Evolutionary conservation across 495 filamentous ascomycete genomes (phyloP).

Genomic region (Penicillium simplicissimum): DNA sequence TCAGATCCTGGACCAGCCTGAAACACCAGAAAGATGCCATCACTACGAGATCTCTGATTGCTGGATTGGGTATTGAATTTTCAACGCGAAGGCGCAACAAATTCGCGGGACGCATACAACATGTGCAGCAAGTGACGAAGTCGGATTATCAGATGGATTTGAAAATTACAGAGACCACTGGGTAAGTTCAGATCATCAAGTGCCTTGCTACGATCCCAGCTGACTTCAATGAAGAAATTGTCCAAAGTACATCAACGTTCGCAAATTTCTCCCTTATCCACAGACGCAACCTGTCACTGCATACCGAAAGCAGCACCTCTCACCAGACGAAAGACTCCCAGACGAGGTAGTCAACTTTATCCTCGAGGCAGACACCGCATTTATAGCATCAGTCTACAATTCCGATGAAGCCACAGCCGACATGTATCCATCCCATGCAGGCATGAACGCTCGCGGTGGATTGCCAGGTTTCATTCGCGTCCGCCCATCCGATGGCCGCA

Average conservation of each 20-base stretch:
- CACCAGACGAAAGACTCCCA: constrained; percentile 7
- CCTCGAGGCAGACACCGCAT: constrained; percentile 15
- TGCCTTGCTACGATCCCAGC: background rate
- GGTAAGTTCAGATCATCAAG: constrained; percentile 5
- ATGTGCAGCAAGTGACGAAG: background rate
- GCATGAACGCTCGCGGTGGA: constrained; percentile 22
- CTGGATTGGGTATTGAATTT: constrained; percentile 22
- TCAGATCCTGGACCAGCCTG: background rate
- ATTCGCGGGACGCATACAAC: constrained; percentile 13
- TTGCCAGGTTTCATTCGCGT: constrained; percentile 22
- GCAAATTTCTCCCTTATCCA: constrained; percentile 15
- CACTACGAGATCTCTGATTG: constrained; percentile 13
- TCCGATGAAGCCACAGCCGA: background rate
- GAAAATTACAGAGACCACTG: constrained; percentile 14
- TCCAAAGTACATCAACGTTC: constrained; percentile 27
- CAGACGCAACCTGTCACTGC: constrained; percentile 8
- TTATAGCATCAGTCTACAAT: constrained; percentile 15
- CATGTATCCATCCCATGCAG: constrained; percentile 16
- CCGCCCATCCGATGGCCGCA: constrained; percentile 19
- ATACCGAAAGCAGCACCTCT: constrained; percentile 1
- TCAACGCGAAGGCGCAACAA: constrained; percentile 23
- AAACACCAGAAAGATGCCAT: background rate
- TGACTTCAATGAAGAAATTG: constrained; percentile 13
- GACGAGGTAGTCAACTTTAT: constrained; percentile 21
- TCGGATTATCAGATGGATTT: constrained; percentile 11